Conservation (phyloP, 768 basidiomycete species). For the Gautieria morchelliformis region DNA sequence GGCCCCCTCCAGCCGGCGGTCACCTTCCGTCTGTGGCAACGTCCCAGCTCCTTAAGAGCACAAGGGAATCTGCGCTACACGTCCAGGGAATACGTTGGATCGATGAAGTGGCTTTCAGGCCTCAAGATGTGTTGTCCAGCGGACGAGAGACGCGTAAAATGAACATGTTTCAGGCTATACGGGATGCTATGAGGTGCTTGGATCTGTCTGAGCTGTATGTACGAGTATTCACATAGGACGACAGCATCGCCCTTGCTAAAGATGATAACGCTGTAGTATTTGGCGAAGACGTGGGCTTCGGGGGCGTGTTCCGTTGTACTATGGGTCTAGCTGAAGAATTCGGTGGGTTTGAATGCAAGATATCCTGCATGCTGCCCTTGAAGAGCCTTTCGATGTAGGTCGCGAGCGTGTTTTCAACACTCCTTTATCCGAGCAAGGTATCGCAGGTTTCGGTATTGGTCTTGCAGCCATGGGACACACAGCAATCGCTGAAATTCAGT, state of each 20-base stretch:
- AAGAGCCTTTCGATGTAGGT: conserved; percentile 31
- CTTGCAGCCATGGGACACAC: conserved; percentile 89
- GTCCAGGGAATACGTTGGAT: conserved; percentile 67
- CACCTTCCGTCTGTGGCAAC: conserved; percentile 65
- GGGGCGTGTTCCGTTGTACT: conserved; percentile 90
- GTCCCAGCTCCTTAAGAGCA: conserved; percentile 52
- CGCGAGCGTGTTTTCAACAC: conserved; percentile 94
- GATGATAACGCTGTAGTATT: conserved; percentile 86
- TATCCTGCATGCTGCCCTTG: neutral
- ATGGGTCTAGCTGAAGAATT: conserved; percentile 94
- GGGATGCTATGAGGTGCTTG: conserved; percentile 75
- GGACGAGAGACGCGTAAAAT: conserved; percentile 88
- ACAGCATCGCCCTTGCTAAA: conserved; percentile 70
- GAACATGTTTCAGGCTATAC: conserved; percentile 89
- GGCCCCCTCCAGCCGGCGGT: conserved; percentile 73
- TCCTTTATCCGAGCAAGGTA: conserved; percentile 86
- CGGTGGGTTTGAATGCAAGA: conserved; percentile 36
- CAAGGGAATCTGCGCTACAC: conserved; percentile 61
- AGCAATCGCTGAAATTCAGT: conserved; percentile 85
- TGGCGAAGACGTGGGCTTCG: conserved; percentile 87
- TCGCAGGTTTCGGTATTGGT: conserved; percentile 91
- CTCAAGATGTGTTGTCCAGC: conserved; percentile 41
- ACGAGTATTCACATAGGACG: neutral
- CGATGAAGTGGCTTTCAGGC: conserved; percentile 43
- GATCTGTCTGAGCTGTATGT: neutral